These are phyloP conservation scores for Litchi chinensis DNA, from an alignment of 345 rosid genomes.

Conservation along the genomic window DNA sequence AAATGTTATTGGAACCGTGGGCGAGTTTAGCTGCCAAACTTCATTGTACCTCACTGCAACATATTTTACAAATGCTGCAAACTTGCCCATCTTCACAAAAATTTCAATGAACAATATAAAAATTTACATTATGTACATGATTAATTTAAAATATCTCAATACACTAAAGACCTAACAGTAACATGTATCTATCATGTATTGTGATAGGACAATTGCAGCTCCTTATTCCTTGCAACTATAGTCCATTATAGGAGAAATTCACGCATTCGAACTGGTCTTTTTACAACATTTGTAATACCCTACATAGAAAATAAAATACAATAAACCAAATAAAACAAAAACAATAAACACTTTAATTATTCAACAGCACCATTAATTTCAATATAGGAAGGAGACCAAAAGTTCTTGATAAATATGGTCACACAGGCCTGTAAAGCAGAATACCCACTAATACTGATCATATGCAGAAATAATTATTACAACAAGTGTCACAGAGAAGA, in stretches of 20 bases:
- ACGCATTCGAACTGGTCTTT: slow-evolving; percentile 81
- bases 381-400: neutral
- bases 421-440: neutral
- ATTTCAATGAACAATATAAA: neutral
- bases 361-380: neutral
- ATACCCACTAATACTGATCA: neutral
- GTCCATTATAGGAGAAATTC: slow-evolving; percentile 57
- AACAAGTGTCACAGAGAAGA: neutral
- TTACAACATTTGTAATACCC: slow-evolving; percentile 93
- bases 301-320: slow-evolving; percentile 26
- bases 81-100: neutral
- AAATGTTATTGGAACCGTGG: too few relatives aligned
- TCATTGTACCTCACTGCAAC: too few relatives aligned
- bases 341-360: neutral
- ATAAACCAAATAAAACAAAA: neutral
- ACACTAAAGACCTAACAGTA: neutral
- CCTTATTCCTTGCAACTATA: neutral
- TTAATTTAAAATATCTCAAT: neutral
- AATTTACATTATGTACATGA: neutral
- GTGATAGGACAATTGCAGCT: neutral
- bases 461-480: too few relatives aligned
- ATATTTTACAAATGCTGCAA: too few relatives aligned
- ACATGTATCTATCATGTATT: neutral
- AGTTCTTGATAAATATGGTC: neutral
- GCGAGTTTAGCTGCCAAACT: too few relatives aligned